These are phyloP conservation scores for Colletotrichum tabaci DNA, from an alignment of 2,329 filamentous ascomycete genomes.

Conservation along the genomic window DNA sequence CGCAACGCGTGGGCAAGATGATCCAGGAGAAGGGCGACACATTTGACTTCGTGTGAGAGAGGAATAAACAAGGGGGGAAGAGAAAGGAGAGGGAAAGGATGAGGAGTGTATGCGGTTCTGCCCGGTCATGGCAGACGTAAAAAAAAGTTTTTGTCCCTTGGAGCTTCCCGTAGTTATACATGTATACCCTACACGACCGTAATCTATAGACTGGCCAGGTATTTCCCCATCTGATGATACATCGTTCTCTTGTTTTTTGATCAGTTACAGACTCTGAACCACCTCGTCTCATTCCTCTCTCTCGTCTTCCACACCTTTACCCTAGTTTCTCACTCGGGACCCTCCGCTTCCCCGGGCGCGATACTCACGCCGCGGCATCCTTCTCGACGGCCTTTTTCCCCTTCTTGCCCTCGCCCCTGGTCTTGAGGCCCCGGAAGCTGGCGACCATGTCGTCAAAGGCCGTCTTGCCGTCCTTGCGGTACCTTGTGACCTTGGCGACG, in stretches of 20 bases:
- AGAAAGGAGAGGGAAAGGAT: neutral
- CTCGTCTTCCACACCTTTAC: neutral
- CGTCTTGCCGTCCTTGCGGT: conserved; percentile 75
- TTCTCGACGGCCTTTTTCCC: conserved; percentile 49
- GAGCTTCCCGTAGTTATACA: conserved; percentile 39
- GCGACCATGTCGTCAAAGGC: conserved; percentile 78
- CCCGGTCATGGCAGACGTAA: conserved; percentile 21
- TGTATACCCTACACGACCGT: conserved; percentile 42
- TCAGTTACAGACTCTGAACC: conserved; percentile 20
- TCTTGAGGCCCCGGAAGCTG: conserved; percentile 53
- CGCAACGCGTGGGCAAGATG: conserved; percentile 86
- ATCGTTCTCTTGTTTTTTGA: conserved; percentile 13
- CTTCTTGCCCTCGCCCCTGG: conserved; percentile 45
- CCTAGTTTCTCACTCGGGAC: neutral
- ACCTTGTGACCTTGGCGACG: conserved; percentile 86
- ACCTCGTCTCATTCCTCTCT: conserved; percentile 7
- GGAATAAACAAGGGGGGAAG: neutral
- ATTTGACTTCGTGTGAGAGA: conserved; percentile 87
- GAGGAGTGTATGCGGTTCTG: conserved; percentile 25
- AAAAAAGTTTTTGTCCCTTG: conserved; percentile 41
- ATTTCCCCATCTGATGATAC: conserved; percentile 34
- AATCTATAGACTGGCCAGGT: conserved; percentile 41
- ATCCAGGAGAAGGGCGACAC: conserved; percentile 87
- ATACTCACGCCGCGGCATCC: conserved; percentile 15
- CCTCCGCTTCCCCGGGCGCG: no score